phyloP scores from a whole-genome alignment of 306 rosid genomes.

The Ceratonia siliqua region DNA sequence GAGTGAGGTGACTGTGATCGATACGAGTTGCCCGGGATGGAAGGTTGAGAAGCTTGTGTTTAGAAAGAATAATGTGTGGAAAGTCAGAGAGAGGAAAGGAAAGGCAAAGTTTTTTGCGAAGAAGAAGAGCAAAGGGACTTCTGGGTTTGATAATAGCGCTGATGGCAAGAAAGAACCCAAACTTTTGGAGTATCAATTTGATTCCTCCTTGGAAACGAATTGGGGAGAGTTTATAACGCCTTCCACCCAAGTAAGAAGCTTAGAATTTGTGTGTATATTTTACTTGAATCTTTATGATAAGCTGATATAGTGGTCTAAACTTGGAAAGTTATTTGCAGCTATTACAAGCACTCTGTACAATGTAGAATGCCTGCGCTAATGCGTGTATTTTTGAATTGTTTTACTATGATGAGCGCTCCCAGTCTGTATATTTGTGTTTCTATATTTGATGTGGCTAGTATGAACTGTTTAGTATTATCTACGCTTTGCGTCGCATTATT shows the following conservation, averaged over 20 bases:
- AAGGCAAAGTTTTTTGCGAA: conserved; percentile 56
- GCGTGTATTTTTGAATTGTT: background rate
- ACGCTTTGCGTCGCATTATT: background rate
- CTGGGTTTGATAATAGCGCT: background rate
- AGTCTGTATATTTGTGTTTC: conserved; percentile 1
- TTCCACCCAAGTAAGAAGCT: conserved; percentile 38
- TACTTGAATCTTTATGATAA: background rate
- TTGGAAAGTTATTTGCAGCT: background rate
- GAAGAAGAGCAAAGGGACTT: conserved; percentile 52
- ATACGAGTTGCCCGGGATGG: conserved; percentile 75
- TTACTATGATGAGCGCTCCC: background rate
- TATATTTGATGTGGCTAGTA: background rate
- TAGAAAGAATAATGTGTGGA: conserved; percentile 76
- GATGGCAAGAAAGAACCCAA: conserved; percentile 39
- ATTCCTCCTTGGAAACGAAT: conserved; percentile 5
- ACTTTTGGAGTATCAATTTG: background rate
- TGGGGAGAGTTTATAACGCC: conserved; percentile 9
- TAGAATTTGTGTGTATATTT: background rate
- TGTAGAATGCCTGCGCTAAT: background rate
- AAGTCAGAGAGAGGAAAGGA: conserved; percentile 74
- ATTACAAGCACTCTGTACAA: background rate
- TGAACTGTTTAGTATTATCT: background rate
- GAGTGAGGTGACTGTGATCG: conserved; percentile 90
- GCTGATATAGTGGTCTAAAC: background rate
- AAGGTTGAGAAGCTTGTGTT: conserved; percentile 76